Percentiles rank a stretch among this genome's conserved stretches.
Conservation (phyloP, 1,284 basidiomycete species). For the Lignosus rhinocerotis region DNA sequence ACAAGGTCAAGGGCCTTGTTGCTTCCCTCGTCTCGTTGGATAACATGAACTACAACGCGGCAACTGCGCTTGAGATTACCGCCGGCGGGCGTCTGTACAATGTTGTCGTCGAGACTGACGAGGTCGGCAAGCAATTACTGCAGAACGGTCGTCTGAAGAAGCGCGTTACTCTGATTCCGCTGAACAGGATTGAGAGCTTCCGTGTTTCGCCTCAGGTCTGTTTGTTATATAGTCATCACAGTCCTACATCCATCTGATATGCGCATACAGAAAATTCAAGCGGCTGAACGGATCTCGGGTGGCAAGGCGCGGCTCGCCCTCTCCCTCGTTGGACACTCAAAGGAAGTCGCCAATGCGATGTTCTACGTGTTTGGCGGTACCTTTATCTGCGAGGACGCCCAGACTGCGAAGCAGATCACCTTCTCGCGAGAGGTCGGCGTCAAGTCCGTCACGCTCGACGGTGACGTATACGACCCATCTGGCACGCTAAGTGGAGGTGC, state of each 20-base stretch:
- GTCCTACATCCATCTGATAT: neutral
- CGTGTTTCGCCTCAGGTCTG: conserved; percentile 63
- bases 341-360: conserved; percentile 89
- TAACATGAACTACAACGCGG: conserved; percentile 70
- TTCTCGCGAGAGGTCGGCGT: conserved; percentile 73
- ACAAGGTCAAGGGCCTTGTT: conserved; percentile 92
- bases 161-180: conserved; percentile 91
- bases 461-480: conserved; percentile 96
- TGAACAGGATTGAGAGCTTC: conserved; percentile 87
- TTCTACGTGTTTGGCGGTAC: conserved; percentile 94
- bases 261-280: conserved; percentile 67
- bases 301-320: conserved; percentile 88
- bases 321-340: conserved; percentile 83
- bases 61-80: conserved; percentile 92
- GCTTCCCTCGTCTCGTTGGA: conserved; percentile 82
- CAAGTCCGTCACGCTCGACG: conserved; percentile 90
- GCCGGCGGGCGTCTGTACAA: conserved; percentile 94
- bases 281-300: conserved; percentile 76
- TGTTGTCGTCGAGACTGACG: conserved; percentile 91
- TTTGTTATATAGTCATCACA: neutral
- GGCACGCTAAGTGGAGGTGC: conserved; percentile 94
- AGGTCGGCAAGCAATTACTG: conserved; percentile 84
- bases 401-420: conserved; percentile 87
- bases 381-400: conserved; percentile 89
- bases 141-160: conserved; percentile 84